These are phyloP conservation scores for Aspergillus tamarii DNA, from an alignment of 2,329 filamentous ascomycete genomes.

Conservation along the genomic window DNA sequence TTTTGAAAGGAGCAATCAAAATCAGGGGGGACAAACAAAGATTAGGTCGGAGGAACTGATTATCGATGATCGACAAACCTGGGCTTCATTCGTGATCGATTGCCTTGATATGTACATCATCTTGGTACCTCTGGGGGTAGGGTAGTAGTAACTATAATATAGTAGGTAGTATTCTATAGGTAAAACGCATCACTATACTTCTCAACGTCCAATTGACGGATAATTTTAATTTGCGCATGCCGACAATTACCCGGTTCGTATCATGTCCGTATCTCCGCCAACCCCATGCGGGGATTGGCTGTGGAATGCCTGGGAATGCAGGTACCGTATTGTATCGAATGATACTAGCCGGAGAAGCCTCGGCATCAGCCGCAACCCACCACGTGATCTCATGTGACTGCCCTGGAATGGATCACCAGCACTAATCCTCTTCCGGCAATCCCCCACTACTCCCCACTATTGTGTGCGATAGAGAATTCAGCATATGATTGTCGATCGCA, in stretches of 20 bases:
- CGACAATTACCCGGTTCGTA: conserved; percentile 25
- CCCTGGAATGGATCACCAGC: background rate
- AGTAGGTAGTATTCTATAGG: background rate
- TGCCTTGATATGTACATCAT: background rate
- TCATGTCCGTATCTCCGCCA: conserved; percentile 15
- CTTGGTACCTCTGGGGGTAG: background rate
- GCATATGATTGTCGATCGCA: conserved; percentile 1
- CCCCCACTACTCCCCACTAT: conserved; percentile 3
- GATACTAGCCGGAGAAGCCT: conserved; percentile 3
- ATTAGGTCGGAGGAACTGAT: background rate
- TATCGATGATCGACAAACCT: background rate
- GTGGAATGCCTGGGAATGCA: background rate
- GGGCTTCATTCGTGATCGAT: background rate
- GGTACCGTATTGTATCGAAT: conserved; percentile 2
- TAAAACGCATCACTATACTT: background rate
- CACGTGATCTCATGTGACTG: conserved; percentile 11
- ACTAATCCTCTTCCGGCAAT: conserved; percentile 1
- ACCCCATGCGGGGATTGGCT: conserved; percentile 6
- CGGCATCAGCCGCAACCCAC: background rate
- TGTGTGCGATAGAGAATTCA: conserved; percentile 8
- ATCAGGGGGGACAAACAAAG: background rate
- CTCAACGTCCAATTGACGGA: background rate
- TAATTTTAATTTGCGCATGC: conserved; percentile 3
- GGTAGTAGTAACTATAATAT: background rate
- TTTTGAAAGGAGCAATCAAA: background rate